Evolutionary conservation across 1,139 yeast species (phyloP).

Genomic region (Blastobotrys illinoisensis): DNA sequence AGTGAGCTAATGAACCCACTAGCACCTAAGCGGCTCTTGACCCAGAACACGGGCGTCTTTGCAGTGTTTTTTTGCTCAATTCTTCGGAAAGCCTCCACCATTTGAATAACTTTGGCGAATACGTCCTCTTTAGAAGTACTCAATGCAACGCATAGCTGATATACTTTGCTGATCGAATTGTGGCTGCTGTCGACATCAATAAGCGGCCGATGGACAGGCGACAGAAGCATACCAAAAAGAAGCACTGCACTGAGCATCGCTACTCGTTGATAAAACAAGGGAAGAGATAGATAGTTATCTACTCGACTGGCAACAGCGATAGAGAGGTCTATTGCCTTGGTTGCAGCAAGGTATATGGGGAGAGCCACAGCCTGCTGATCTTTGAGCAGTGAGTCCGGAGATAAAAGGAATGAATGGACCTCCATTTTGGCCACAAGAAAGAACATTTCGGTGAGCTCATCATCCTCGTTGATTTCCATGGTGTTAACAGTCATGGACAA

Average conservation of each 20-base stretch:
- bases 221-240: conserved; percentile 16
- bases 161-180: conserved; percentile 14
- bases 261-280: conserved; percentile 8
- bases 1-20: conserved; percentile 4
- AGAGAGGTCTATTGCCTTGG: conserved; percentile 13
- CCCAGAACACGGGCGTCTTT: conserved; percentile 3
- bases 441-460: conserved; percentile 18
- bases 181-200: conserved; percentile 13
- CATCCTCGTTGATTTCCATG: conserved; percentile 8
- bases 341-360: conserved; percentile 16
- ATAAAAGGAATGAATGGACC: conserved; percentile 19
- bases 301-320: conserved; percentile 5
- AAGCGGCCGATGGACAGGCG: conserved; percentile 7
- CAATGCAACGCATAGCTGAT: conserved; percentile 3
- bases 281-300: conserved; percentile 7
- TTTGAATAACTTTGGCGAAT: not conserved
- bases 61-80: not conserved
- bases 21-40: conserved; percentile 8
- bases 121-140: not conserved
- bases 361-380: conserved; percentile 17
- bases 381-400: conserved; percentile 17
- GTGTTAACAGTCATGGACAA: conserved; percentile 16
- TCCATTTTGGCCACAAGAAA: conserved; percentile 18
- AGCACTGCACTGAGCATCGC: conserved; percentile 10
- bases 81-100: not conserved